Evolutionary conservation across 768 basidiomycete species (phyloP).

Genomic region (Collybia sordida): DNA sequence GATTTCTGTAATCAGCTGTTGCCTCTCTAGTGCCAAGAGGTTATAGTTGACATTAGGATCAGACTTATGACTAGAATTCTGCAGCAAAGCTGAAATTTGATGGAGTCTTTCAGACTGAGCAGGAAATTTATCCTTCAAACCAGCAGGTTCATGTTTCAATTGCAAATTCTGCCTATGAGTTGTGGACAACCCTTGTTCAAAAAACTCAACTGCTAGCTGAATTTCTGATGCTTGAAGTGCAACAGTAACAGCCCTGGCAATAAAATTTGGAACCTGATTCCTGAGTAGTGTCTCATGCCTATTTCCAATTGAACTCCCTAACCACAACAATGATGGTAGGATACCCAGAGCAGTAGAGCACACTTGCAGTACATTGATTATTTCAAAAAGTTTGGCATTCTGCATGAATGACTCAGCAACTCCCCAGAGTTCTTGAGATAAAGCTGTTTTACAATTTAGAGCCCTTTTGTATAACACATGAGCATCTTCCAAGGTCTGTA

Average conservation of each 20-base stretch:
- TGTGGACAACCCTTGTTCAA: constrained; percentile 7
- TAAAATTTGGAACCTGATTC: background rate
- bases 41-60: background rate
- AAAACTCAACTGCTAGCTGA: constrained; percentile 5
- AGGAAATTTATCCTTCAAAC: background rate
- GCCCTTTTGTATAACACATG: background rate
- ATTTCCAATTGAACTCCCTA: background rate
- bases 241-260: constrained; percentile 1
- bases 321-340: too few species aligned
- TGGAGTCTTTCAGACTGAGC: background rate
- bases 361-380: background rate
- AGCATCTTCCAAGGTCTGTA: constrained; percentile 1
- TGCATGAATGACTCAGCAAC: background rate
- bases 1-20: constrained; percentile 20
- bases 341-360: too few species aligned
- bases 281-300: constrained; percentile 2
- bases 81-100: background rate
- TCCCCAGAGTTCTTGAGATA: constrained; percentile 1
- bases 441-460: background rate
- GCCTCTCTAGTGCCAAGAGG: constrained; percentile 2
- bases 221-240: constrained; percentile 1
- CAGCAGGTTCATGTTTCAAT: background rate
- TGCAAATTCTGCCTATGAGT: constrained; percentile 7
- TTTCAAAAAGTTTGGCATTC: background rate
- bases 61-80: background rate